Conservation (phyloP, 2,329 filamentous ascomycete species). For the Apiospora marii region DNA sequence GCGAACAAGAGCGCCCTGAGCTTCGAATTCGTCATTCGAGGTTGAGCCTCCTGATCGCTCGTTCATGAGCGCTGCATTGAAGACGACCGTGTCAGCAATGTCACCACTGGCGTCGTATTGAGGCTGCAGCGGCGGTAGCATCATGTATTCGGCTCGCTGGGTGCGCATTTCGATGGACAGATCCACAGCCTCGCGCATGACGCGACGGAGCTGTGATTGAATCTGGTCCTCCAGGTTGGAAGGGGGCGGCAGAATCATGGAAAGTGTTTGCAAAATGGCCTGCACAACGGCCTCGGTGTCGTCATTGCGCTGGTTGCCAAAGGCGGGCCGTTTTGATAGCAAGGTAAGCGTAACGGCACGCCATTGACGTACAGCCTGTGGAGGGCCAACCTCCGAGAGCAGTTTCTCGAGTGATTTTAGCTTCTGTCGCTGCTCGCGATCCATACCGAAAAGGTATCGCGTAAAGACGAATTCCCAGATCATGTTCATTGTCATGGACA, state of each 20-base stretch:
- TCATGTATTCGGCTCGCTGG: constrained; percentile 96
- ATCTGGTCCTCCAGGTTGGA: constrained; percentile 82
- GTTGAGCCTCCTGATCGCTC: constrained; percentile 77
- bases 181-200: constrained; percentile 87
- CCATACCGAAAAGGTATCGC: constrained; percentile 97
- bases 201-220: constrained; percentile 82
- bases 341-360: constrained; percentile 93
- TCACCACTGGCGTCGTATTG: constrained; percentile 96
- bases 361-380: constrained; percentile 94
- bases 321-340: constrained; percentile 80
- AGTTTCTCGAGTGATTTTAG: constrained; percentile 95
- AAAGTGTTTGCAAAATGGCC: constrained; percentile 85
- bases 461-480: constrained; percentile 99
- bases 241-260: constrained; percentile 86
- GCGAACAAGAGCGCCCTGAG: constrained; percentile 79
- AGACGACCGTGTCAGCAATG: constrained; percentile 83
- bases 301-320: constrained; percentile 80
- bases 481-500: constrained; percentile 99
- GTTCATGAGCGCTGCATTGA: constrained; percentile 95
- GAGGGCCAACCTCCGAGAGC: constrained; percentile 85
- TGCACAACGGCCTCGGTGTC: constrained; percentile 97
- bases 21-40: constrained; percentile 83
- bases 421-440: constrained; percentile 96
- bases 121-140: constrained; percentile 93
- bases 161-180: constrained; percentile 97